These are phyloP conservation scores for Tolypocladium sp. DNA, from an alignment of 2,329 filamentous ascomycete species.

Conservation along the genomic window DNA sequence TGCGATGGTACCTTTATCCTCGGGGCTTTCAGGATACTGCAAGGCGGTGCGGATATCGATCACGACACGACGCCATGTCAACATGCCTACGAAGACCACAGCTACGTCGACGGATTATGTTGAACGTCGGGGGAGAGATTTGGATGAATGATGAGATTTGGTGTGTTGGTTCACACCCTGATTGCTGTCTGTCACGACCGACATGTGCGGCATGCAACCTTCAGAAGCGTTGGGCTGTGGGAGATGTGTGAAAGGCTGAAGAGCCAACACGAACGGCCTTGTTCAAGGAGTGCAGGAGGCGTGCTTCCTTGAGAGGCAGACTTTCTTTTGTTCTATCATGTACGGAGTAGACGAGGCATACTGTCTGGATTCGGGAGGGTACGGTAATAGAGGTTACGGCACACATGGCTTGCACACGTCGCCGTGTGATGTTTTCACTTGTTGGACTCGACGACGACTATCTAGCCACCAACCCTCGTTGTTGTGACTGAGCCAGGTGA, in stretches of 20 bases:
- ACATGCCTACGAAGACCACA: background rate
- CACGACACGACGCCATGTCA: background rate
- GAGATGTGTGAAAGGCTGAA: too few relatives aligned
- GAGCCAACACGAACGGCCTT: background rate
- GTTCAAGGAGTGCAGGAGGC: background rate
- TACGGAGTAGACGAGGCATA: slow-evolving; percentile 9
- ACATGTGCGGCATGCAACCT: background rate
- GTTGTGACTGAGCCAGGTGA: background rate
- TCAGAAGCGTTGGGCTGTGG: background rate
- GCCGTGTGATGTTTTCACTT: background rate
- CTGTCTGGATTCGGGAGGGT: slow-evolving; percentile 5
- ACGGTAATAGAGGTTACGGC: slow-evolving; percentile 7
- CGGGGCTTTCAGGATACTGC: slow-evolving; percentile 12
- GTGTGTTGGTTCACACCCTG: background rate
- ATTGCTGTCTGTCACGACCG: background rate
- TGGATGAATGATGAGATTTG: background rate
- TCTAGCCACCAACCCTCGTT: background rate
- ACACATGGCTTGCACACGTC: slow-evolving; percentile 9
- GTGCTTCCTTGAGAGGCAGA: slow-evolving; percentile 1
- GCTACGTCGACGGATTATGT: background rate
- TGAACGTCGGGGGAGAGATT: background rate
- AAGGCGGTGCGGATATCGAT: slow-evolving; percentile 1
- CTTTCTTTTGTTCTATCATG: slow-evolving; percentile 7
- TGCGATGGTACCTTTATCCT: background rate
- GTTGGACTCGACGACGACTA: background rate